Base-by-base conservation (phyloP, 805 yeast species). In the baker's yeast (Saccharomyces cerevisiae) region DNA sequence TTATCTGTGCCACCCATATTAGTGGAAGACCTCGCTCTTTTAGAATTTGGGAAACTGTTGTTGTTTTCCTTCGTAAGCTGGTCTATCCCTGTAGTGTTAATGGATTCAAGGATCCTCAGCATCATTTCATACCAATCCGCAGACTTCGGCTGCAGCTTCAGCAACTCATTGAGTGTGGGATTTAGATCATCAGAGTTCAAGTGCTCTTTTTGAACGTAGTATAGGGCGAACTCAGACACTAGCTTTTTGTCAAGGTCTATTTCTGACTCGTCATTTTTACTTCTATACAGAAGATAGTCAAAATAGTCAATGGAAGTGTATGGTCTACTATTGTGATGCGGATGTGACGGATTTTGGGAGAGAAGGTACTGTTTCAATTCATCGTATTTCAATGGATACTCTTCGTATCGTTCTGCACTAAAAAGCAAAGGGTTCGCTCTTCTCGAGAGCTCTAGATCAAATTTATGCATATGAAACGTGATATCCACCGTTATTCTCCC, bases 191-290 rank as follows among this genome's bases (percentile, higher is more conserved):
- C 53, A 27, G 52, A 53, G n/a, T 46, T 29, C 17, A 51, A 56
- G 26, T 56, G 52, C 41, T 51, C 53, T 49, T 54, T 58, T 41
- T 62, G 62, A 21, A 59, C 61, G 51, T 59, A 62, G 49, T 53
- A 68, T 22, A 68, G 48, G 1, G 70, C 70, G 51, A 59, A 68
- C 53, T 68, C 71, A 46, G 60, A 59, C 6, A 58, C 60, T 48
- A 68, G 53, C 50, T 68, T 68, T 52, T 59, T 60, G n/a, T 65
- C 59, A 31, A 68, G 53, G 49, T 68, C 70, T 9, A 66, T 55
- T 3, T 57, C 60, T 10, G 55, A 36, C n/a, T 52, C 59, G 30
- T 52, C 53, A 13, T 55, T 57, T 36, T 36, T 17, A 36, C 22
- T 36, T 41, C 50, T 53, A 47, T 63, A 67, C 4, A 66, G 51